These are phyloP conservation scores for Aspergillus sparsus DNA, from an alignment of 495 filamentous ascomycete genomes.

Conservation along the genomic window DNA sequence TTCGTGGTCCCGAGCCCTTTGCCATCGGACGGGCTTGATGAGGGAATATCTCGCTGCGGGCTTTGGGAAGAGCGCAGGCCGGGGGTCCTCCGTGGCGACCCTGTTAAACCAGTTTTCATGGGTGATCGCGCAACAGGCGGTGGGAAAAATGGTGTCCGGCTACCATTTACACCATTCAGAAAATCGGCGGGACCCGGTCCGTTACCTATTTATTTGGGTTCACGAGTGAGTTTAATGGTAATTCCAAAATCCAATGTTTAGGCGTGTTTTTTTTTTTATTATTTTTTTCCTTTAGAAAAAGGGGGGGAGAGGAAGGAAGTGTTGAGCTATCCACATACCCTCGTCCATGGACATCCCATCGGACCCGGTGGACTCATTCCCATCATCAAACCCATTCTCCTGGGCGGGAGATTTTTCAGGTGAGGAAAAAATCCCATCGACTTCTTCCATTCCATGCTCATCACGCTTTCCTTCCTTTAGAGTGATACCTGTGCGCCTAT, in stretches of 20 bases:
- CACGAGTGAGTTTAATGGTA: background rate
- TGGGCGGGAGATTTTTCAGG: constrained; percentile 63
- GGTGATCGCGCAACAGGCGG: constrained; percentile 46
- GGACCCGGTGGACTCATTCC: constrained; percentile 40
- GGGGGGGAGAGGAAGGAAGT: background rate
- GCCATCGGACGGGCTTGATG: constrained; percentile 45
- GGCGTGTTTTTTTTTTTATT: no score
- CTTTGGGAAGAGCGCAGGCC: constrained; percentile 45
- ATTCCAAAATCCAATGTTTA: no score
- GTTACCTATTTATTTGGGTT: constrained; percentile 31
- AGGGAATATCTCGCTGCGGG: constrained; percentile 32
- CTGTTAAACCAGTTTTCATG: constrained; percentile 43
- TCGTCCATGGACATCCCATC: constrained; percentile 53
- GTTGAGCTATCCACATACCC: constrained; percentile 30
- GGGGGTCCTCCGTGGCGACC: constrained; percentile 47
- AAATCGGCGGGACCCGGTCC: constrained; percentile 48
- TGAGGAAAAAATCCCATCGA: constrained; percentile 86
- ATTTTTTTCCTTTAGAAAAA: no score
- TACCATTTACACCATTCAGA: constrained; percentile 33
- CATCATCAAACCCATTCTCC: constrained; percentile 36
- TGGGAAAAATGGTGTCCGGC: constrained; percentile 35
- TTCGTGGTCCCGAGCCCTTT: constrained; percentile 27
- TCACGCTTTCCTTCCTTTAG: constrained; percentile 82
- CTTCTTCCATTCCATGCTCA: constrained; percentile 86
- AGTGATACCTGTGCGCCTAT: constrained; percentile 79